These are phyloP conservation scores for Arthrobotrys sinensis DNA, from an alignment of 2,329 filamentous ascomycete genomes.

Conservation along the genomic window DNA sequence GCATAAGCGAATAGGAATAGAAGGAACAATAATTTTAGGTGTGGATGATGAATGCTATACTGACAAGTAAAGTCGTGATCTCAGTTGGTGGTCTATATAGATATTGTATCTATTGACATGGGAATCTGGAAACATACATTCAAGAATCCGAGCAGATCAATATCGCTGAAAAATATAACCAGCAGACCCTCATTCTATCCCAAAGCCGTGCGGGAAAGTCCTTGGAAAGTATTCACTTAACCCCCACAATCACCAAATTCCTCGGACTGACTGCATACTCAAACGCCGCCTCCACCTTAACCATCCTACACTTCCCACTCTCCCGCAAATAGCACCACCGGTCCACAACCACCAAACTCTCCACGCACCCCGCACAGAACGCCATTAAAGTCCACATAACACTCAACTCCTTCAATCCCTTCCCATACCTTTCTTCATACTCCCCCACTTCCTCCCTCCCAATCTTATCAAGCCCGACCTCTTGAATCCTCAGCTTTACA, in stretches of 20 bases:
- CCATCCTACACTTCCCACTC: conserved; percentile 73
- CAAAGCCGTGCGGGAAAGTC: too few relatives aligned
- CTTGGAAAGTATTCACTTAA: conserved; percentile 25
- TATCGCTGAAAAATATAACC: background rate
- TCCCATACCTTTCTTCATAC: conserved; percentile 78
- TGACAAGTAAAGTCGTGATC: conserved; percentile 6
- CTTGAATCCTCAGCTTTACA: conserved; percentile 64
- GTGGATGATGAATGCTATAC: too few relatives aligned
- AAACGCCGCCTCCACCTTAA: conserved; percentile 53
- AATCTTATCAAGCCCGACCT: conserved; percentile 72
- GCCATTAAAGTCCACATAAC: conserved; percentile 96
- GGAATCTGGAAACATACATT: background rate
- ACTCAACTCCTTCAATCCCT: conserved; percentile 83
- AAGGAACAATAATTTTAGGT: too few relatives aligned
- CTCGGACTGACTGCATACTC: conserved; percentile 55
- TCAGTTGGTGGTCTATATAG: background rate
- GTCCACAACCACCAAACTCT: conserved; percentile 91
- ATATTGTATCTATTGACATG: conserved; percentile 14
- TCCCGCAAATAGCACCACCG: conserved; percentile 89
- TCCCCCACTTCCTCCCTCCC: conserved; percentile 80
- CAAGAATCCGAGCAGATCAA: background rate
- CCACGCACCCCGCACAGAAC: conserved; percentile 89
- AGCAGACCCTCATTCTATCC: background rate
- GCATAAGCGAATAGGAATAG: background rate
- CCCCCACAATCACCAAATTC: conserved; percentile 56